Percentiles rank a stretch among this genome's conserved stretches.
Conservation (phyloP, 1,284 basidiomycete genomes). For the Cryptococcus neoformans region DNA sequence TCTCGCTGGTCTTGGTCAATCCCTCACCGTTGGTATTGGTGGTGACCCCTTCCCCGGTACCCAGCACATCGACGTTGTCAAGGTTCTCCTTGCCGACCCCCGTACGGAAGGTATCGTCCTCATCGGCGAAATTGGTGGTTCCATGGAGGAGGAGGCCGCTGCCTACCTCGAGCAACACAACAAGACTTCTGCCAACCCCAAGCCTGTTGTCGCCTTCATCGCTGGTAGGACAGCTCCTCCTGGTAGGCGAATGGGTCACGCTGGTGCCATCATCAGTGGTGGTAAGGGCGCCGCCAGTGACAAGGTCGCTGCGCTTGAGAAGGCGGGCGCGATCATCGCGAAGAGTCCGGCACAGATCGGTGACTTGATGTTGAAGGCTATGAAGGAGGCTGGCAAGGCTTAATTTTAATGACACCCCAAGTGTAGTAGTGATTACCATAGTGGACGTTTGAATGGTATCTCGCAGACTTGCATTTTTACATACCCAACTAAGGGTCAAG, state of each 20-base stretch:
- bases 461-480: background rate
- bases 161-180: constrained; percentile 94
- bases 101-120: constrained; percentile 94
- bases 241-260: constrained; percentile 97
- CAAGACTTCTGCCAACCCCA: constrained; percentile 79
- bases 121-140: constrained; percentile 98
- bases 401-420: constrained; percentile 45
- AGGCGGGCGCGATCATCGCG: constrained; percentile 90
- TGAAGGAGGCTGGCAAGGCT: constrained; percentile 77
- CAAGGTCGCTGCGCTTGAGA: constrained; percentile 92
- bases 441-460: background rate
- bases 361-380: constrained; percentile 78
- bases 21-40: constrained; percentile 95
- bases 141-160: constrained; percentile 99
- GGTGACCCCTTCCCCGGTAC: constrained; percentile 92
- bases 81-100: constrained; percentile 92
- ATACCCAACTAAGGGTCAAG: background rate
- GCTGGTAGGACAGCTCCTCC: constrained; percentile 97
- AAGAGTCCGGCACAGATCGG: constrained; percentile 97
- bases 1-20: constrained; percentile 92
- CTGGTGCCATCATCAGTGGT: constrained; percentile 96
- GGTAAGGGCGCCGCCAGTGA: constrained; percentile 96
- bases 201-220: constrained; percentile 98
- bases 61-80: constrained; percentile 92
- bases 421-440: background rate